phyloP scores from a whole-genome alignment of 768 basidiomycete species.

The Leccinum imitatum region DNA sequence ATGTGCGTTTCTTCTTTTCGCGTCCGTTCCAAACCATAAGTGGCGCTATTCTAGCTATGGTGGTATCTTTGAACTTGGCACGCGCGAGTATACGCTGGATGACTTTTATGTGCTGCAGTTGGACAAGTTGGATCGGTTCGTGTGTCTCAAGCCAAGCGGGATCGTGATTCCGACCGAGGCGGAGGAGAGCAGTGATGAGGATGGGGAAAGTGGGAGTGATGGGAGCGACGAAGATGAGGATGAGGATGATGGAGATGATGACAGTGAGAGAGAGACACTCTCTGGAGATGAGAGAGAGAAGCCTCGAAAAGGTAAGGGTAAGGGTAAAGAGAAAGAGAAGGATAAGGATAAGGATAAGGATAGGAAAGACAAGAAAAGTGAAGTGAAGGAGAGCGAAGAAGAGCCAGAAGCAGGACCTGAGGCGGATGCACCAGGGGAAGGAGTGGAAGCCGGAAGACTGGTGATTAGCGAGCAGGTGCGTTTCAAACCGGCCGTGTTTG shows the following conservation, averaged over 20 bases:
- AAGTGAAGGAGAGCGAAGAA: constrained; percentile 31
- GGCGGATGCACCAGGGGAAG: background rate
- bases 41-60: constrained; percentile 58
- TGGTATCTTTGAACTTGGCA: constrained; percentile 81
- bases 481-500: fast-evolving
- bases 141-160: constrained; percentile 68
- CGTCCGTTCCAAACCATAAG: background rate
- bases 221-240: constrained; percentile 53
- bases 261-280: constrained; percentile 10
- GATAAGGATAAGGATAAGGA: background rate
- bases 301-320: background rate
- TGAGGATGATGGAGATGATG: constrained; percentile 42
- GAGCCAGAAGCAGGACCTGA: background rate
- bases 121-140: constrained; percentile 80
- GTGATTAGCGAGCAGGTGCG: constrained; percentile 8
- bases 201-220: constrained; percentile 58
- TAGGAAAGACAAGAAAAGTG: constrained; percentile 16
- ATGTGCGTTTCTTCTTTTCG: constrained; percentile 49
- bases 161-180: constrained; percentile 62
- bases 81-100: constrained; percentile 84
- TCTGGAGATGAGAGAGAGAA: constrained; percentile 15
- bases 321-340: constrained; percentile 2
- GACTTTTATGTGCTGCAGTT: constrained; percentile 81
- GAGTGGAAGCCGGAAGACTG: constrained; percentile 19
- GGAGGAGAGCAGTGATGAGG: constrained; percentile 60